Evolutionary conservation across 768 basidiomycete species (phyloP).

Genomic region (Kockovaella imperatae): DNA sequence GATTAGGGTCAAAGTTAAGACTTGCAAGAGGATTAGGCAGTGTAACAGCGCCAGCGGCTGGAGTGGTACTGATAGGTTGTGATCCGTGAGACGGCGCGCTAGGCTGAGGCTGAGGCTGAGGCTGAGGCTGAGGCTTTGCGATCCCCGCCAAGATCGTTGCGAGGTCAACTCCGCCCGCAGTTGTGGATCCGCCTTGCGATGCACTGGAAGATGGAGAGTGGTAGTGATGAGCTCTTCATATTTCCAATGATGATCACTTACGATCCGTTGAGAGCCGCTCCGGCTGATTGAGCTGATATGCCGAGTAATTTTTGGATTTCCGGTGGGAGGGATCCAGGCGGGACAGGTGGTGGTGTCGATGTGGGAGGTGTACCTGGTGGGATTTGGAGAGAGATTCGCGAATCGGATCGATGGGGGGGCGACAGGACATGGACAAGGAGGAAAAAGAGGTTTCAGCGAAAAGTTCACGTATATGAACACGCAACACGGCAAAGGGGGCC

Average conservation of each 20-base stretch:
- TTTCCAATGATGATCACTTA: neutral
- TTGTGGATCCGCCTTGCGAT: neutral
- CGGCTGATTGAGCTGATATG: conserved; percentile 5
- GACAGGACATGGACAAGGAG: neutral
- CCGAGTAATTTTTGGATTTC: conserved; percentile 32
- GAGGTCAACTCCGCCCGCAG: conserved; percentile 13
- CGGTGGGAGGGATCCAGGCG: conserved; percentile 18
- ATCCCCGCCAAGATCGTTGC: conserved; percentile 27
- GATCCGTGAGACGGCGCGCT: neutral
- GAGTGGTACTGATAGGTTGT: neutral
- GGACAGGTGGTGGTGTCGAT: conserved; percentile 13
- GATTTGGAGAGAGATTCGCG: neutral
- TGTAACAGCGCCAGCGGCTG: neutral
- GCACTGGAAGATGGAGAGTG: neutral
- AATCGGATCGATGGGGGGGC: neutral
- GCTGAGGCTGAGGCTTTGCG: conserved; percentile 6
- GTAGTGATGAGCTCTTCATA: conserved; percentile 1
- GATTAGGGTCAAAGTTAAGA: conserved; percentile 15
- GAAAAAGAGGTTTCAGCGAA: conserved; percentile 11
- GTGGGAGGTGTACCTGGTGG: conserved; percentile 1
- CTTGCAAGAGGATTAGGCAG: conserved; percentile 1
- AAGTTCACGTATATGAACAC: conserved; percentile 8
- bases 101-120: neutral
- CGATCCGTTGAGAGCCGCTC: neutral
- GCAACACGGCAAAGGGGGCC: too few relatives aligned